Base-by-base conservation (phyloP, 2,329 filamentous ascomycete species). In the Daldinia sp. region DNA sequence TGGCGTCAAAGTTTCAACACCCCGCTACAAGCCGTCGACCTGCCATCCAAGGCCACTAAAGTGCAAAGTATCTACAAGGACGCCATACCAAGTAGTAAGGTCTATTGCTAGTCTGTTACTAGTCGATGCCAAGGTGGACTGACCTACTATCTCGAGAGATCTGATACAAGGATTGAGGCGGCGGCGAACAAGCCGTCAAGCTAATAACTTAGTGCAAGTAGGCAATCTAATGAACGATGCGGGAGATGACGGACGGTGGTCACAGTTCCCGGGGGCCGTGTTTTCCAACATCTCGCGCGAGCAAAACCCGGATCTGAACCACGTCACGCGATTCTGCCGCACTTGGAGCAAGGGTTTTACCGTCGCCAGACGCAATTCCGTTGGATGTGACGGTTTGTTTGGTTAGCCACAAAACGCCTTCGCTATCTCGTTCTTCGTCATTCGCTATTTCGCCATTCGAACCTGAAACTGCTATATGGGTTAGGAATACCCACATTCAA, bases 71-170 rank as follows among this genome's bases (percentile, higher is more conserved):
- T n/a, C 29, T 25, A 30, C 23, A 30, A 41, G 32, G 25, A 52
- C 50, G 30, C 10, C 17, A 39, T 56, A 64, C 63, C 49, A 61
- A 57, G 59, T 60, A 64, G 64, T 60, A 66, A 61, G 53, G 61
- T 58, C 45, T 39, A 39, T 10, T 49, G 23, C 29, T 37, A 53
- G 35, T n/a, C 48, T 15, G 39, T 45, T 60, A 27, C 55, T 57
- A 60, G 52, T 52, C 45, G 17, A 32, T 54, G 56, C 62, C 62
- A 65, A 67, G 64, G 39, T 56, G 47, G 60, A 64, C 58, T 34
- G 43, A 66, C 64, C 64, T 67, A 63, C 64, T 62, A 58, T 63
- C 61, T 65, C 61, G 39, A 69, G 66, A 65, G 67, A 69, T 66
- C 64, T 67, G 64, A 65, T 27, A 34, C 67, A 67, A 66, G 67